A percentile compares a stretch with the other conserved stretches of the same genome.
Conservation (phyloP, 345 rosid species). For the Eucalyptus decipiens region DNA sequence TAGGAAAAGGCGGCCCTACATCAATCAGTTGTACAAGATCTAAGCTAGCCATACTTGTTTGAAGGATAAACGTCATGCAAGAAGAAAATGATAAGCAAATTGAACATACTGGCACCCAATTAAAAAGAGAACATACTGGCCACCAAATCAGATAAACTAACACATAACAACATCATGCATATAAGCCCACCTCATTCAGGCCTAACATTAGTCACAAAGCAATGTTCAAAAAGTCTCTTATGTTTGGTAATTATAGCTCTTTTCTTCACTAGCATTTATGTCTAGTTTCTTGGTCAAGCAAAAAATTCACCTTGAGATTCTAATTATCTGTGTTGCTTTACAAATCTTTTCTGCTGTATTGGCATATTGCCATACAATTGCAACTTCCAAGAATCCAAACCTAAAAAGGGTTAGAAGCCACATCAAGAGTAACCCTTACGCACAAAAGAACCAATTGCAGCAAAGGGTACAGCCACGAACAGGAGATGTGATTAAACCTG, state of each 20-base stretch:
- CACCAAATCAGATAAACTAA: neutral
- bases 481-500: conserved; percentile 32
- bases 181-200: neutral
- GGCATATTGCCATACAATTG: neutral
- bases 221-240: neutral
- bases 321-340: neutral
- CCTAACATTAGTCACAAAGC: neutral
- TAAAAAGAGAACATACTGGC: neutral
- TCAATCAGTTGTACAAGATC: neutral
- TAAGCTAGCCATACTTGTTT: neutral
- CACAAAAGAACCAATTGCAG: neutral
- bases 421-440: neutral
- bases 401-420: neutral
- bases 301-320: neutral
- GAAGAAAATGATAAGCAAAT: neutral
- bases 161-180: neutral
- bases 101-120: neutral
- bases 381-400: neutral
- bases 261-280: neutral
- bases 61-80: neutral
- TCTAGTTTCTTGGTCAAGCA: neutral
- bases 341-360: neutral
- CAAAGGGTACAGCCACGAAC: neutral
- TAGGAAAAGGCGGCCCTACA: conserved; percentile 76
- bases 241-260: neutral